Base-by-base conservation (phyloP, 2,329 filamentous ascomycete species). In the Spiromastix sp. region DNA sequence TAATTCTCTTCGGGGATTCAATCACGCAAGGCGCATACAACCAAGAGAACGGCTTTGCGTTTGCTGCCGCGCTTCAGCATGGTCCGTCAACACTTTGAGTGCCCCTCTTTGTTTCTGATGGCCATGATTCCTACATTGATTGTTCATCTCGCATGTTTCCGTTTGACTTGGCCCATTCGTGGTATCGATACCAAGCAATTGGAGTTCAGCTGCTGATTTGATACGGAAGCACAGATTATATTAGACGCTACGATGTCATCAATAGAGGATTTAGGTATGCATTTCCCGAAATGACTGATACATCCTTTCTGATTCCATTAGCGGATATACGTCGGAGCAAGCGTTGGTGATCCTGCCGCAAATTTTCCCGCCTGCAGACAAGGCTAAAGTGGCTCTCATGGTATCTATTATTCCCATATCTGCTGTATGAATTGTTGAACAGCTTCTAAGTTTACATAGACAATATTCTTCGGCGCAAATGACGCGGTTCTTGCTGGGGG, bases 1-100 rank as follows among this genome's bases (percentile, higher is more conserved):
- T 87, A 48, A 67, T 96, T 42, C 74, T 96, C 16, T 82, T 96
- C 42, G 89, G 89, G 36, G 91, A 96, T 62, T 93, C 85, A 20
- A 79, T 96, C 42, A 79, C 89, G 32, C 78, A 96, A 52, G 66
- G 71, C 27, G 72, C 77, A 2, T 72, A 72, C 43, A 66, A 70
- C 22, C 66, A 77, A 32, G 60, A 71, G 8, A 63, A 74, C 38
- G 84, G 81, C 11, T 89, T 87, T 57, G 83, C 72, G 1, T 83
- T 93, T 48, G 75, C 79, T 39, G 73, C 81, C 15, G 77, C 74
- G 11, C 64, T 94, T 3, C 77, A 86, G 53, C 61, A 74, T 46
- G 71, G 81, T 85, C 47, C 55, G 71, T 64, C n/a, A n/a, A n/a
- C n/a, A n/a, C n/a, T n/a, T n/a, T 9, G 26, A 12, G 5, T 28